Conservation (phyloP, 257 asterid species). For the Solanum dulcamara region DNA sequence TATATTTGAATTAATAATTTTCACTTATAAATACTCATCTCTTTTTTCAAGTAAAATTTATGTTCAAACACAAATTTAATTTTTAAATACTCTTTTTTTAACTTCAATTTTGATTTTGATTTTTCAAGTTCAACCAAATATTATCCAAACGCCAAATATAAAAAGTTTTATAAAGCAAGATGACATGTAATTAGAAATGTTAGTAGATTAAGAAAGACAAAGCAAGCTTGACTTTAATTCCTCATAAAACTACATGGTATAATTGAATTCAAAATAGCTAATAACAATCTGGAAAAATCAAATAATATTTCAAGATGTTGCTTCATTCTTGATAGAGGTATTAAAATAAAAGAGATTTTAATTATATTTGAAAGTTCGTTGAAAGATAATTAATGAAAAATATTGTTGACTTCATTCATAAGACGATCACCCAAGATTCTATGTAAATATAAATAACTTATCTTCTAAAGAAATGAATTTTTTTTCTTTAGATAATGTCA, state of each 20-base stretch:
- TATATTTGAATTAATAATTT: background rate
- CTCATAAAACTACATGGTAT: background rate
- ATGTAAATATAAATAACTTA: background rate
- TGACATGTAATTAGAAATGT: background rate
- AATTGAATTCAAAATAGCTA: background rate
- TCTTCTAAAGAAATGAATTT: background rate
- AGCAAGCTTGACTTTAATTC: background rate
- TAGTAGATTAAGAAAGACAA: background rate
- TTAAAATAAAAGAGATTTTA: background rate
- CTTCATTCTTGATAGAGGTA: background rate
- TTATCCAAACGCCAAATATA: background rate
- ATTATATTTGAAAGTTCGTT: background rate
- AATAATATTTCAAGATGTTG: background rate
- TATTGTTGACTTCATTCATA: background rate
- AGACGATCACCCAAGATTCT: background rate
- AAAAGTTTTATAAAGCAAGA: no score
- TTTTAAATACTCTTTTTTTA: no score
- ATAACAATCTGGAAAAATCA: background rate
- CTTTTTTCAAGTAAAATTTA: no score
- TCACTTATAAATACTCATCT: no score
- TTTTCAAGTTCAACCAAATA: background rate
- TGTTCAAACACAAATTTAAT: no score
- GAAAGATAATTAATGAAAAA: background rate
- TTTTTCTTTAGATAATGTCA: background rate
- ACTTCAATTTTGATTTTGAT: no score